These are phyloP conservation scores for Silene conica DNA, from an alignment of 148 eudicot genomes.

Conservation along the genomic window DNA sequence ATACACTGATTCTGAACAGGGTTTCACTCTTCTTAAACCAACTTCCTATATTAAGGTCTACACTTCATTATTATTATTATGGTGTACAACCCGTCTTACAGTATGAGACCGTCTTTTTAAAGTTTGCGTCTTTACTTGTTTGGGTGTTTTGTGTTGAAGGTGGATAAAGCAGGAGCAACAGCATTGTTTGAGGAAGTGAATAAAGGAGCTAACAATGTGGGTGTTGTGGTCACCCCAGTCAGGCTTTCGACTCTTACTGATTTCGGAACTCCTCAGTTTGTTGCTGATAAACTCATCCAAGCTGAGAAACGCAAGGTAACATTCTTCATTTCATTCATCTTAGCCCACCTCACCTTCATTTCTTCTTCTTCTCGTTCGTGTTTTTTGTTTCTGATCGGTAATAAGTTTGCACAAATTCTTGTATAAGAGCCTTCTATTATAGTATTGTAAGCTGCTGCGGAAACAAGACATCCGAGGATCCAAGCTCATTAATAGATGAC, in stretches of 20 bases:
- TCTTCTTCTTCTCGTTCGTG: neutral
- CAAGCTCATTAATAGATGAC: no score
- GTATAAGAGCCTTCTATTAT: no score
- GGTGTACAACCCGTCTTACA: no score
- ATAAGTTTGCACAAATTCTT: neutral
- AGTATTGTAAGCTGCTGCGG: no score
- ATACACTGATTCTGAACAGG: slow-evolving; percentile 58
- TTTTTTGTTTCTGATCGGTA: neutral
- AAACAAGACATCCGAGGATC: no score
- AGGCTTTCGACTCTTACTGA: slow-evolving; percentile 53
- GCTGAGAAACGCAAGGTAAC: slow-evolving; percentile 88
- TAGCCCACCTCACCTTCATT: neutral
- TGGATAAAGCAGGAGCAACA: slow-evolving; percentile 92
- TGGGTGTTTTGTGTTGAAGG: slow-evolving; percentile 41
- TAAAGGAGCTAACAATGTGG: slow-evolving; percentile 68
- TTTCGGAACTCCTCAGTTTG: slow-evolving; percentile 81
- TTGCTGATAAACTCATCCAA: slow-evolving; percentile 75
- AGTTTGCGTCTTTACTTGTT: no score
- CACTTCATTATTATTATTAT: no score
- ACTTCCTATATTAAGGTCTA: slow-evolving; percentile 65
- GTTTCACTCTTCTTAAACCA: slow-evolving; percentile 76
- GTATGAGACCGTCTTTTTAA: no score
- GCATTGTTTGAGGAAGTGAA: slow-evolving; percentile 69
- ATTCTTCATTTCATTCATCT: neutral
- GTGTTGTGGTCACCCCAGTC: slow-evolving; percentile 83